Percentiles rank a stretch among this genome's conserved stretches.
Evolutionary conservation across 1,139 yeast genomes (phyloP).

Genomic region (Candida sp.): DNA sequence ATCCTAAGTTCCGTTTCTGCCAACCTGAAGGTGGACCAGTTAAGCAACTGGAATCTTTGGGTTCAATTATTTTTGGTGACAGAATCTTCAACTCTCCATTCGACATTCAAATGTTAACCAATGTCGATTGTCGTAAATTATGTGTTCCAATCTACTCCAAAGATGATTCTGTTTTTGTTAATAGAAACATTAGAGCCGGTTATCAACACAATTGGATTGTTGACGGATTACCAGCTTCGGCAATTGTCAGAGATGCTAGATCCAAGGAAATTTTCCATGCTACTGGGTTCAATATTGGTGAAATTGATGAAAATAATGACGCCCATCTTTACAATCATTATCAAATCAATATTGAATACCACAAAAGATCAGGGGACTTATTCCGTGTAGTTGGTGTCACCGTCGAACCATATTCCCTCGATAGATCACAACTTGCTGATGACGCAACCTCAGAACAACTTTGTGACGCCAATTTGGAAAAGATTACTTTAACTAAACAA

Average conservation of each 20-base stretch:
- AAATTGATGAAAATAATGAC: constrained; percentile 43
- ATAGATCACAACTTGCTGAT: constrained; percentile 29
- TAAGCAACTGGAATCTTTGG: constrained; percentile 86
- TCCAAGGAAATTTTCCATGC: constrained; percentile 66
- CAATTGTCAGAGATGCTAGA: constrained; percentile 49
- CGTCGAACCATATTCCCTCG: constrained; percentile 66
- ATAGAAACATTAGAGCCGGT: constrained; percentile 74
- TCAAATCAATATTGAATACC: constrained; percentile 78
- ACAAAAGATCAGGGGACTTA: constrained; percentile 62
- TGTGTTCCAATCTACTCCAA: constrained; percentile 62
- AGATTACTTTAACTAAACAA: constrained; percentile 28
- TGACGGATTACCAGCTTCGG: constrained; percentile 94
- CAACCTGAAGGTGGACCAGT: constrained; percentile 64
- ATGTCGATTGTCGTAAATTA: constrained; percentile 59
- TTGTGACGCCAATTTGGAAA: constrained; percentile 31
- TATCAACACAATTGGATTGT: constrained; percentile 90
- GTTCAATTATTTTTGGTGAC: constrained; percentile 93
- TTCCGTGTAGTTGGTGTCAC: constrained; percentile 90
- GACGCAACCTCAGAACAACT: constrained; percentile 24
- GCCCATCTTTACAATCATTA: constrained; percentile 77
- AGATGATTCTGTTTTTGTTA: constrained; percentile 70
- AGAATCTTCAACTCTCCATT: constrained; percentile 93
- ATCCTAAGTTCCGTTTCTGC: constrained; percentile 82
- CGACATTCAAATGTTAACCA: constrained; percentile 71
- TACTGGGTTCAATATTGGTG: constrained; percentile 80